Percentiles rank a stretch among this genome's conserved stretches.
Evolutionary conservation across 2,329 filamentous ascomycete species (phyloP).

Genomic region (Alternaria arborescens): DNA sequence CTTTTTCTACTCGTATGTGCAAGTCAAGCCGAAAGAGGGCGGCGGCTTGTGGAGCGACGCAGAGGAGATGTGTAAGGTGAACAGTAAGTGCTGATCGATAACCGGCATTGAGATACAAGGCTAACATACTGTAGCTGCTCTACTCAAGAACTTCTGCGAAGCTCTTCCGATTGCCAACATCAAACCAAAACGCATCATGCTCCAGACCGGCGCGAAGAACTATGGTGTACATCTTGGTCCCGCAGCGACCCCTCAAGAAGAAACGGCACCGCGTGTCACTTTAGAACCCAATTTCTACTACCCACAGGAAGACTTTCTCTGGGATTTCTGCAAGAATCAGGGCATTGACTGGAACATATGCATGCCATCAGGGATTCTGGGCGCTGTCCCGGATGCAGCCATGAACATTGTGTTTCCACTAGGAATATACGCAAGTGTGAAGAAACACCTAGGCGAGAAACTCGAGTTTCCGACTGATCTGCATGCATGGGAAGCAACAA

Average conservation of each 20-base stretch:
- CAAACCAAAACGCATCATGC: slow-evolving; percentile 57
- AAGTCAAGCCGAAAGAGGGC: slow-evolving; percentile 57
- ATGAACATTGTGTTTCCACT: slow-evolving; percentile 62
- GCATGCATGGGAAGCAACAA: slow-evolving; percentile 55
- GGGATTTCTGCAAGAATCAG: slow-evolving; percentile 53
- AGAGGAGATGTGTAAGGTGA: slow-evolving; percentile 60
- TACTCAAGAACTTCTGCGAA: slow-evolving; percentile 60
- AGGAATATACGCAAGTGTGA: slow-evolving; percentile 61
- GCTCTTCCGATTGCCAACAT: slow-evolving; percentile 55
- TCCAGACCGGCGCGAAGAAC: slow-evolving; percentile 64
- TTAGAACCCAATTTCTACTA: slow-evolving; percentile 66
- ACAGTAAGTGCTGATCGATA: slow-evolving; percentile 37
- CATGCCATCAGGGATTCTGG: slow-evolving; percentile 60
- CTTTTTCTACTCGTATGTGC: slow-evolving; percentile 66
- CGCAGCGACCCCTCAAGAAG: slow-evolving; percentile 54
- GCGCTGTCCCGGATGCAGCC: slow-evolving; percentile 58
- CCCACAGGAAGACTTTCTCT: slow-evolving; percentile 61
- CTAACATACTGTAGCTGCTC: slow-evolving; percentile 29
- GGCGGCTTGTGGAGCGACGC: slow-evolving; percentile 59
- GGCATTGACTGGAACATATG: slow-evolving; percentile 57
- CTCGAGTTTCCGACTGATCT: slow-evolving; percentile 58
- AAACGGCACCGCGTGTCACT: slow-evolving; percentile 55
- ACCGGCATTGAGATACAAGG: background rate
- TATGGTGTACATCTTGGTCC: slow-evolving; percentile 62
- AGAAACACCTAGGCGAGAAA: slow-evolving; percentile 52